These are phyloP conservation scores for Ophiostoma novo-ulmi DNA, from an alignment of 2,329 filamentous ascomycete species.

Conservation along the genomic window DNA sequence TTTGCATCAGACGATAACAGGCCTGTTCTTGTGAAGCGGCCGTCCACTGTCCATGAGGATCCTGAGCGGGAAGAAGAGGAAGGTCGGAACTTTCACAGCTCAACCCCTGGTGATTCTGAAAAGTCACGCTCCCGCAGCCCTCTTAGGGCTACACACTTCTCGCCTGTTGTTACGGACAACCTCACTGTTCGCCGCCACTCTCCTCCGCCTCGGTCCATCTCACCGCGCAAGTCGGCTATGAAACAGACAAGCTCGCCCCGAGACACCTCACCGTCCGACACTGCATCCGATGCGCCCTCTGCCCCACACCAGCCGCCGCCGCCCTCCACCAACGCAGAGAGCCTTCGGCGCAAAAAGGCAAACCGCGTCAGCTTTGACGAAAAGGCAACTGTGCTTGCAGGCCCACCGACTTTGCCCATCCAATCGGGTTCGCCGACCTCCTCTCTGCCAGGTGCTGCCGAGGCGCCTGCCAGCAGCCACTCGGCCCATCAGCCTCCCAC, in stretches of 20 bases:
- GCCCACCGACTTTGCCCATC: constrained; percentile 28
- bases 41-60: constrained; percentile 43
- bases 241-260: constrained; percentile 59
- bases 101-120: constrained; percentile 20
- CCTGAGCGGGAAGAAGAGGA: constrained; percentile 30
- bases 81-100: constrained; percentile 23
- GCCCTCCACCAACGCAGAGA: constrained; percentile 15
- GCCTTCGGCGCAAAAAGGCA: constrained; percentile 52
- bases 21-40: constrained; percentile 25
- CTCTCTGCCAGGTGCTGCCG: constrained; percentile 18
- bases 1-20: constrained; percentile 7
- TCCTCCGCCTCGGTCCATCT: constrained; percentile 65
- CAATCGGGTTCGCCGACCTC: background rate
- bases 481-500: constrained; percentile 8
- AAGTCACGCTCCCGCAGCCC: constrained; percentile 55
- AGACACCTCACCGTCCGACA: constrained; percentile 48
- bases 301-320: background rate
- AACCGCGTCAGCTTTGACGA: constrained; percentile 77
- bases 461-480: constrained; percentile 17
- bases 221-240: constrained; percentile 71
- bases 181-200: constrained; percentile 55
- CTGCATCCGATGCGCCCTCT: constrained; percentile 40
- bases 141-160: constrained; percentile 64
- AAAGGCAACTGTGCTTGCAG: constrained; percentile 36
- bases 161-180: constrained; percentile 45